Evolutionary conservation across 2,329 filamentous ascomycete species (phyloP).

Genomic region (Fusarium concolor): DNA sequence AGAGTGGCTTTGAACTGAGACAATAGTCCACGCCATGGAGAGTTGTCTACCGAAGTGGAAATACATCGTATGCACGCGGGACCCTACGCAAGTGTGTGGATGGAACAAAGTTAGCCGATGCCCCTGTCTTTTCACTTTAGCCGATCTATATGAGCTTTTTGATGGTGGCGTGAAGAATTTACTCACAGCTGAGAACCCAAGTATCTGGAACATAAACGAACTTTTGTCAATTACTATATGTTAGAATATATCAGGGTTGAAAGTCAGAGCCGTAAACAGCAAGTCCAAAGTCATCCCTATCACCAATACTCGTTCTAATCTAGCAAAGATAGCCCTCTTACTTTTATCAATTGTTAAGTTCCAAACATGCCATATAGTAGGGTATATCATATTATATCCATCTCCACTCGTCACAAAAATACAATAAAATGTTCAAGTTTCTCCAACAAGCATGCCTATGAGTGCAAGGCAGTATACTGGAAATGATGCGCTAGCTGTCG

Average conservation of each 20-base stretch:
- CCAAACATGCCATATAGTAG: neutral
- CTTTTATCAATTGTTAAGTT: neutral
- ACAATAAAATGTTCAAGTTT: neutral
- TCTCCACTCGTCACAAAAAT: neutral
- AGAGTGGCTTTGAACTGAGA: slow-evolving; percentile 28
- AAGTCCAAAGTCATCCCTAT: neutral
- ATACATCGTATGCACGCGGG: neutral
- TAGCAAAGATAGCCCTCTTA: neutral
- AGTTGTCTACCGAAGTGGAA: slow-evolving; percentile 11
- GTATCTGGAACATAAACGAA: neutral
- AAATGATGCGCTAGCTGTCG: slow-evolving; percentile 1
- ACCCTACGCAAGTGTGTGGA: neutral
- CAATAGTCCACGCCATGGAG: slow-evolving; percentile 22
- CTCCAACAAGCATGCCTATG: neutral
- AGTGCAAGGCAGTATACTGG: neutral
- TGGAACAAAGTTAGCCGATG: slow-evolving; percentile 2
- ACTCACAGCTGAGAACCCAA: neutral
- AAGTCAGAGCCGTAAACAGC: neutral
- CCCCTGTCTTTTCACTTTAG: slow-evolving; percentile 2
- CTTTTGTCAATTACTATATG: neutral
- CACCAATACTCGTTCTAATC: neutral
- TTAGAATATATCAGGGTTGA: neutral
- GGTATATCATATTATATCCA: slow-evolving; percentile 25
- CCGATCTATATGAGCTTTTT: slow-evolving; percentile 1
- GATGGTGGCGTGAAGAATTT: neutral